phyloP scores from a whole-genome alignment of 192 early-diverging fungal species.

The Rhizoclosmatium globosum region DNA sequence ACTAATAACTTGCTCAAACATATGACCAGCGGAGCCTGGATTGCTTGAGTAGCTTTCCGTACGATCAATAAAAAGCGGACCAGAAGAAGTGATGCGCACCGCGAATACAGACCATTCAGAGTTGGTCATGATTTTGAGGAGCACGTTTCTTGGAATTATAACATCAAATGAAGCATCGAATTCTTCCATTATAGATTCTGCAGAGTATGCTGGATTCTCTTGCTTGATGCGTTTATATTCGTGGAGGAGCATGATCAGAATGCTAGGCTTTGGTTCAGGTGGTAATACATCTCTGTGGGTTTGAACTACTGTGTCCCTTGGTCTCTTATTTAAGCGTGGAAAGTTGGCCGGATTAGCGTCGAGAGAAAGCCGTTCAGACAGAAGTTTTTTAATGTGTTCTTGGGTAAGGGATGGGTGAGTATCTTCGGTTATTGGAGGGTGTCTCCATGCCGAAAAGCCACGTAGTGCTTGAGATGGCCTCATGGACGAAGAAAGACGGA shows the following conservation, averaged over 20 bases:
- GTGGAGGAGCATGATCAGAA: not conserved
- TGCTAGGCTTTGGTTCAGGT: not conserved
- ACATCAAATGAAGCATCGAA: not conserved
- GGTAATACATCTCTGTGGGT: not conserved
- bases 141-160: not conserved
- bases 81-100: not conserved
- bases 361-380: not conserved
- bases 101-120: not conserved
- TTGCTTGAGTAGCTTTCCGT: not conserved
- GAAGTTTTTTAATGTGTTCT: not conserved
- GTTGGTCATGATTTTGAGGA: not conserved
- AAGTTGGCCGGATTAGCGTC: not conserved
- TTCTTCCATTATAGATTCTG: not conserved
- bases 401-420: not conserved
- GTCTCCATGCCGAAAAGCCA: not conserved
- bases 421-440: not conserved
- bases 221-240: not conserved
- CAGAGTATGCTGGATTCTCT: not conserved
- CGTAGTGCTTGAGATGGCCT: not conserved
- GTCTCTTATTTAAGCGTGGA: not conserved
- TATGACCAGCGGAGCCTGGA: not conserved
- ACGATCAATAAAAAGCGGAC: not conserved
- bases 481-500: not conserved
- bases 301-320: not conserved
- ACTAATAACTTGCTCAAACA: not conserved